Percentiles rank a stretch among this genome's conserved stretches.
Conservation (phyloP, 306 rosid species). For the Quercus gilva region DNA sequence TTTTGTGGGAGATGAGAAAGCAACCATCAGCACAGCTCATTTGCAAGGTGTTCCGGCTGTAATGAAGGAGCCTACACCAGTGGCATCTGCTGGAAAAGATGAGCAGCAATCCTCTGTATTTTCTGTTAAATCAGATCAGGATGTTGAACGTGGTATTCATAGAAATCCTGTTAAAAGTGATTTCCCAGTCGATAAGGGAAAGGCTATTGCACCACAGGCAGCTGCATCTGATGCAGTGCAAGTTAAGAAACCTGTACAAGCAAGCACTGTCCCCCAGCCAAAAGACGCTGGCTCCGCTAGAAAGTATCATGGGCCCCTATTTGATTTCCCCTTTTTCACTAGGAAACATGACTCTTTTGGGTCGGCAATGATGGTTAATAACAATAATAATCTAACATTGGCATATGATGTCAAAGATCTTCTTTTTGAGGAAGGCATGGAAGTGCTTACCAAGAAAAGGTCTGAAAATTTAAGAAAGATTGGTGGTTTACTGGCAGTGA, state of each 20-base stretch:
- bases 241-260: conserved; percentile 57
- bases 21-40: conserved; percentile 37
- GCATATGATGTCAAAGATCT: conserved; percentile 90
- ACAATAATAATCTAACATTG: conserved; percentile 65
- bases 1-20: conserved; percentile 59
- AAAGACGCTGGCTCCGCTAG: conserved; percentile 63
- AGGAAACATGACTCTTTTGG: conserved; percentile 92
- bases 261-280: conserved; percentile 48
- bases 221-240: conserved; percentile 62
- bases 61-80: conserved; percentile 53
- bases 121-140: conserved; percentile 64
- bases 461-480: conserved; percentile 79
- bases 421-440: conserved; percentile 86
- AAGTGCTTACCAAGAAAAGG: conserved; percentile 72
- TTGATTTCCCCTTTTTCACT: conserved; percentile 97
- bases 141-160: conserved; percentile 48
- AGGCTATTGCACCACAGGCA: conserved; percentile 61
- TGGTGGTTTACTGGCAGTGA: conserved; percentile 82
- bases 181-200: conserved; percentile 68
- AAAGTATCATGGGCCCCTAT: conserved; percentile 95
- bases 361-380: conserved; percentile 65
- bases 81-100: conserved; percentile 60
- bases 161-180: conserved; percentile 57
- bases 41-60: conserved; percentile 46
- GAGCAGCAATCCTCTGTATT: conserved; percentile 49